phyloP scores from a whole-genome alignment of 108 stramenopile species.

The Fistulifera solaris region DNA sequence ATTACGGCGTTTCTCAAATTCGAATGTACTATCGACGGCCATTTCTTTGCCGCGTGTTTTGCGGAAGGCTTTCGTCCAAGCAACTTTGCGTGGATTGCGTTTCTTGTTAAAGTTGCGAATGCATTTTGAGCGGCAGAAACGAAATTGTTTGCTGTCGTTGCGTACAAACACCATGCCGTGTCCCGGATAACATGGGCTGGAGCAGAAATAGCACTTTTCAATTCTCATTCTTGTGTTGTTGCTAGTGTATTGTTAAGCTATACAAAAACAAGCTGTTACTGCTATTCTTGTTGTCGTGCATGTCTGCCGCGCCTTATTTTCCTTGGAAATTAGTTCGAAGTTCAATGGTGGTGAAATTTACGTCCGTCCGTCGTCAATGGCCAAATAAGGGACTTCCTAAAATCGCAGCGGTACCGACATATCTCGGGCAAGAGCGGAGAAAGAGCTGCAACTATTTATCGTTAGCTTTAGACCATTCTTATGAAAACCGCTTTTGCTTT shows the following conservation, averaged over 20 bases:
- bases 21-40: constrained; percentile 96
- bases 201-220: constrained; percentile 97
- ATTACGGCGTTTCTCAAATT: constrained; percentile 98
- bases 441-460: no score
- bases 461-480: no score
- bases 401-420: no score
- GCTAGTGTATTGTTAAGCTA: not conserved
- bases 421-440: no score
- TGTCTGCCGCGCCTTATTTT: no score
- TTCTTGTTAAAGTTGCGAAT: constrained; percentile 98
- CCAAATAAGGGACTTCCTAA: no score
- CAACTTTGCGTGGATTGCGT: constrained; percentile 97
- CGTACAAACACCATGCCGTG: constrained; percentile 98
- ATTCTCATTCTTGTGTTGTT: constrained; percentile 71
- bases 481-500: no score
- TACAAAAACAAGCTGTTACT: no score
- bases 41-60: constrained; percentile 94
- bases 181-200: constrained; percentile 95
- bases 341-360: no score
- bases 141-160: constrained; percentile 98
- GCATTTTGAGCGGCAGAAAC: constrained; percentile 99
- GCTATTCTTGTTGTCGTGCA: no score
- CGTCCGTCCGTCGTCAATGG: no score
- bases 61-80: constrained; percentile 99
- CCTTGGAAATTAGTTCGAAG: no score